phyloP scores from a whole-genome alignment of 371 early-diverging fungal species.

The Mucor mucedo region DNA sequence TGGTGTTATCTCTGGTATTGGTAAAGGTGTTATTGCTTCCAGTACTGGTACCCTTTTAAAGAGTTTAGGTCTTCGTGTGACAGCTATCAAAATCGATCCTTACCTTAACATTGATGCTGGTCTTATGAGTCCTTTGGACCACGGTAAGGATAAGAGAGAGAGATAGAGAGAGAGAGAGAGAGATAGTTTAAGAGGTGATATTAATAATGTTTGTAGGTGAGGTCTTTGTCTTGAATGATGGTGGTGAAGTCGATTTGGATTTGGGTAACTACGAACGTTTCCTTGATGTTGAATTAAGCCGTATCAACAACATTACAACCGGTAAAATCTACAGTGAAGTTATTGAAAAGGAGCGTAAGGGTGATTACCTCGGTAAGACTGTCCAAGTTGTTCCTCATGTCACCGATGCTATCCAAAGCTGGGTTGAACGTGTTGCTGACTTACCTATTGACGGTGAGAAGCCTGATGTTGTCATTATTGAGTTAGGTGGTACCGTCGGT shows the following conservation, averaged over 20 bases:
- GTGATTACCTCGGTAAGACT: conserved; percentile 98
- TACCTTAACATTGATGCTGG: conserved; percentile 99
- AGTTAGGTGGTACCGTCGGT: conserved; percentile 99
- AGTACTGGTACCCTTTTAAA: conserved; percentile 97
- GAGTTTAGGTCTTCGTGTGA: conserved; percentile 93
- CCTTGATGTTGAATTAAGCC: conserved; percentile 90
- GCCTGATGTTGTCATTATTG: conserved; percentile 98
- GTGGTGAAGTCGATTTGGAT: conserved; percentile 99
- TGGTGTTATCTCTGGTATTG: conserved; percentile 98
- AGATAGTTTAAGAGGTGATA: not conserved
- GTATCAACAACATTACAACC: conserved; percentile 98
- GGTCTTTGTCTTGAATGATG: conserved; percentile 99
- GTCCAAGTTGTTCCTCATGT: conserved; percentile 99
- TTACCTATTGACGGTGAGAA: conserved; percentile 87
- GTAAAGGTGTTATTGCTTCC: conserved; percentile 99
- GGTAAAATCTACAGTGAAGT: conserved; percentile 98
- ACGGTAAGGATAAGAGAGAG: conserved; percentile 65
- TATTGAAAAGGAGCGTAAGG: conserved; percentile 91
- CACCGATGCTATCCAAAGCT: conserved; percentile 97
- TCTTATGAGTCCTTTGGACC: conserved; percentile 96
- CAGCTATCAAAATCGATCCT: conserved; percentile 99
- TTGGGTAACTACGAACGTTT: conserved; percentile 99
- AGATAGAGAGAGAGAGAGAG: not conserved
- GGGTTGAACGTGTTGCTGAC: conserved; percentile 92
- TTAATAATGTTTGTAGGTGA: conserved; percentile 71